phyloP scores from a whole-genome alignment of 2,329 filamentous ascomycete genomes.

The Diplodia scrobiculata region DNA sequence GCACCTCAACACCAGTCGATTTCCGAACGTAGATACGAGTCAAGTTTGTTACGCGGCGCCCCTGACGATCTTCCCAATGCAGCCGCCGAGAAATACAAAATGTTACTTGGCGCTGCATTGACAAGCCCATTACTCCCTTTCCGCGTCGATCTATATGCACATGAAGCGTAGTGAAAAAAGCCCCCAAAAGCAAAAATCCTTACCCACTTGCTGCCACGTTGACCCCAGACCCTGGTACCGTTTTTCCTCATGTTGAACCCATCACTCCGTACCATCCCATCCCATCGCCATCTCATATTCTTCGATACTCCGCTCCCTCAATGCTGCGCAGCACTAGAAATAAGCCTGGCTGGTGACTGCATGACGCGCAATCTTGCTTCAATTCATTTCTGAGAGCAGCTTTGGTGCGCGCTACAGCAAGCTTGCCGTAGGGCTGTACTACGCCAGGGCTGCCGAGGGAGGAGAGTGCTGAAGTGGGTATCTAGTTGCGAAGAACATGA shows the following conservation, averaged over 20 bases:
- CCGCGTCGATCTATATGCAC: constrained; percentile 22
- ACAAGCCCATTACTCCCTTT: constrained; percentile 22
- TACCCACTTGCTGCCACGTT: neutral
- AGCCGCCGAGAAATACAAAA: neutral
- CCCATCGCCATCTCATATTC: neutral
- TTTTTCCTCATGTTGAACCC: constrained; percentile 16
- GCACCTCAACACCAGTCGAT: constrained; percentile 10
- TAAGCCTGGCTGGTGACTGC: neutral
- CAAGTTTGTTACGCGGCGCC: neutral
- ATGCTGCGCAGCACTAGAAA: neutral
- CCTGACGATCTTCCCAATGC: constrained; percentile 12
- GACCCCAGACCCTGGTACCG: neutral
- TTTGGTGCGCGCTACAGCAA: neutral
- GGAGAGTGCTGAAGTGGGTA: constrained; percentile 19
- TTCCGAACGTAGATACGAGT: constrained; percentile 7
- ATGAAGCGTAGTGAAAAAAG: constrained; percentile 4
- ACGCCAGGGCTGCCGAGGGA: neutral
- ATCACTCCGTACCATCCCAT: neutral
- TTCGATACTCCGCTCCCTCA: neutral
- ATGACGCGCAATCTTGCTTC: constrained; percentile 8
- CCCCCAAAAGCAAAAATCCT: constrained; percentile 3
- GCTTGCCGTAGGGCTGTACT: neutral
- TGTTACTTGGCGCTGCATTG: constrained; percentile 8
- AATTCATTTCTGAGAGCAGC: neutral
- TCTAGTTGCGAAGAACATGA: constrained; percentile 13